Conservation (phyloP, 495 filamentous ascomycete species). For the Glarea lozoyensis region DNA sequence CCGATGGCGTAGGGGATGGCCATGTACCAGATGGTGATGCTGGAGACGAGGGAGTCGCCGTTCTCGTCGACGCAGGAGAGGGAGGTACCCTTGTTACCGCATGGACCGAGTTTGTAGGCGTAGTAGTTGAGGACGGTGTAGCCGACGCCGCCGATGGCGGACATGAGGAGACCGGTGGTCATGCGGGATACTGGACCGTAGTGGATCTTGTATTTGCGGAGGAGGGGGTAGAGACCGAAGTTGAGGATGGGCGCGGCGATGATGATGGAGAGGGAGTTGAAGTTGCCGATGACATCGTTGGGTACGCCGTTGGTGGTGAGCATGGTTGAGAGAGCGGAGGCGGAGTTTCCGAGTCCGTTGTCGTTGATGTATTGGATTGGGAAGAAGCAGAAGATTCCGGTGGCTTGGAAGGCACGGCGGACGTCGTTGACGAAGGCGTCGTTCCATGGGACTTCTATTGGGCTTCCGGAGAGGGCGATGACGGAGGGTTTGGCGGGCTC, state of each 20-base stretch:
- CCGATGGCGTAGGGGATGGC: constrained; percentile 36
- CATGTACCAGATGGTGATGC: constrained; percentile 31
- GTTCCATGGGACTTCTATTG: constrained; percentile 33
- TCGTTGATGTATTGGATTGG: constrained; percentile 62
- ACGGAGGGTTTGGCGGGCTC: constrained; percentile 55
- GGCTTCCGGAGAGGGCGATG: constrained; percentile 39
- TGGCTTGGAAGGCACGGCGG: constrained; percentile 47
- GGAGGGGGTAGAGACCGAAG: constrained; percentile 55
- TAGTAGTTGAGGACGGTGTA: constrained; percentile 62
- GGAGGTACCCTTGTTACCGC: constrained; percentile 34
- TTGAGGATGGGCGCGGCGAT: constrained; percentile 64
- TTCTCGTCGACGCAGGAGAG: constrained; percentile 21
- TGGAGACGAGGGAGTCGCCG: constrained; percentile 34
- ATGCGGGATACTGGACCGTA: constrained; percentile 67
- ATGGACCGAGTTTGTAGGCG: constrained; percentile 51
- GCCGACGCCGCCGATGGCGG: constrained; percentile 48
- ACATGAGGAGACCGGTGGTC: constrained; percentile 60
- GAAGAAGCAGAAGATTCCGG: constrained; percentile 54
- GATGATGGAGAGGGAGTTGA: constrained; percentile 67
- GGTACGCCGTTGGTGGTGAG: constrained; percentile 59
- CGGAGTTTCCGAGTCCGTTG: constrained; percentile 36
- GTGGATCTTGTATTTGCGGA: constrained; percentile 51
- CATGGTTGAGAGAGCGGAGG: constrained; percentile 47
- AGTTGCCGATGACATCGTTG: constrained; percentile 71
- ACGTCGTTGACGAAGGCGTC: constrained; percentile 51